phyloP scores from a whole-genome alignment of 768 basidiomycete genomes.

The Saitozyma podzolica region DNA sequence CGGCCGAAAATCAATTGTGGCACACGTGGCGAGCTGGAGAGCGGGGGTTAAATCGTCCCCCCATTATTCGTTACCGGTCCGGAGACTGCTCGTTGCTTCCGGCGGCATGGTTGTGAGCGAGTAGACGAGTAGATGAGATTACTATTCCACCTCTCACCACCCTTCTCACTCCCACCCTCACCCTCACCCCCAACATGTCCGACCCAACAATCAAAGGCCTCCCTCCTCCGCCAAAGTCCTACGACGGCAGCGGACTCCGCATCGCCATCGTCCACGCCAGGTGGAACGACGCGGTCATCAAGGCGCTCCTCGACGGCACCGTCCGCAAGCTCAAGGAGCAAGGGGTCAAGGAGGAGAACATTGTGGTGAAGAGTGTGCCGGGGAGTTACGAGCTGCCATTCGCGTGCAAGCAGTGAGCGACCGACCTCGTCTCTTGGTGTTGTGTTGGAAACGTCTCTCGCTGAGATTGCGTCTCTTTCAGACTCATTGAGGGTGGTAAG shows the following conservation, averaged over 20 bases:
- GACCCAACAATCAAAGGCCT: slow-evolving; percentile 74
- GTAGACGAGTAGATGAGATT: too few species aligned
- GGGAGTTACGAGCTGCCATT: slow-evolving; percentile 92
- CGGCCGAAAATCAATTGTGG: background rate
- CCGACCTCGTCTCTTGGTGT: background rate
- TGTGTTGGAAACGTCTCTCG: slow-evolving; percentile 6
- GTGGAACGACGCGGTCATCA: slow-evolving; percentile 90
- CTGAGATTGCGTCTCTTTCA: slow-evolving; percentile 50
- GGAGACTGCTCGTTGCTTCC: too few species aligned
- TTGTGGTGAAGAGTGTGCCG: slow-evolving; percentile 85
- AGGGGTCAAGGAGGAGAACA: slow-evolving; percentile 87
- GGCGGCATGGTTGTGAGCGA: too few species aligned
- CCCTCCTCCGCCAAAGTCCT: slow-evolving; percentile 60
- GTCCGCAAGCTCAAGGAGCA: slow-evolving; percentile 74
- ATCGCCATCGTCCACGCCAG: slow-evolving; percentile 91
- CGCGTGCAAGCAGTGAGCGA: slow-evolving; percentile 73
- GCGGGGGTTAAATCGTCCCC: background rate
- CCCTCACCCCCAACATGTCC: slow-evolving; percentile 34
- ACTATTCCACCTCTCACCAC: too few species aligned
- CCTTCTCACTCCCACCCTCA: background rate
- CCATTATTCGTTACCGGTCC: too few species aligned
- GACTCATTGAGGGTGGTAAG: slow-evolving; percentile 84
- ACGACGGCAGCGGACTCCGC: slow-evolving; percentile 79
- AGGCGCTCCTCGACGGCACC: slow-evolving; percentile 77
- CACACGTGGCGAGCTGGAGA: background rate